Conservation (phyloP, 345 rosid genomes). For the Syzygium aromaticum region DNA sequence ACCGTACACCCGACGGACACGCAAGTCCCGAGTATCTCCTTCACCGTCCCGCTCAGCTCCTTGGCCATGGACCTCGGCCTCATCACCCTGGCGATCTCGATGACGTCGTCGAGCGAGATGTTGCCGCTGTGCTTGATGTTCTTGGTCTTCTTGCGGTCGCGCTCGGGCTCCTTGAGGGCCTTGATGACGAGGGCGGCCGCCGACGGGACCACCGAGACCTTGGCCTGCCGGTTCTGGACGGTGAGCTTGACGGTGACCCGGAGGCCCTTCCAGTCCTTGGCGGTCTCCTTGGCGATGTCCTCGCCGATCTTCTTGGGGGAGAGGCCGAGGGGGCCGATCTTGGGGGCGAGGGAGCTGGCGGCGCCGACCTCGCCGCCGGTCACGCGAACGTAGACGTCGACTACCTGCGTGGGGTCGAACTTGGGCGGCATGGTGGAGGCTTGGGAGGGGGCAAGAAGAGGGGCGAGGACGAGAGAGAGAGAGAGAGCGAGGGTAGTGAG, state of each 20-base stretch:
- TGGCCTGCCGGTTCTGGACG: slow-evolving; percentile 22
- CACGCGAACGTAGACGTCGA: slow-evolving; percentile 16
- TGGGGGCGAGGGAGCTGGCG: slow-evolving; percentile 17
- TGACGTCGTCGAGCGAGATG: slow-evolving; percentile 18
- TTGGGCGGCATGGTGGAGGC: slow-evolving; percentile 10
- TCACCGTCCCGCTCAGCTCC: slow-evolving; percentile 14
- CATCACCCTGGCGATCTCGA: slow-evolving; percentile 21
- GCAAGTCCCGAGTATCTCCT: slow-evolving; percentile 19
- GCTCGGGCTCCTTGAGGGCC: slow-evolving; percentile 21
- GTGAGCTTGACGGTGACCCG: slow-evolving; percentile 22
- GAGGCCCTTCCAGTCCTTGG: slow-evolving; percentile 26
- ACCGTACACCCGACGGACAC: slow-evolving; percentile 20
- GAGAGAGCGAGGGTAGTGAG: not conserved
- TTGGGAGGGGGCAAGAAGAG: not conserved
- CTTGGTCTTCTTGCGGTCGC: slow-evolving; percentile 18
- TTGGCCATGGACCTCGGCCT: slow-evolving; percentile 16
- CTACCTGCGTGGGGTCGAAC: slow-evolving; percentile 14
- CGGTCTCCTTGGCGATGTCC: slow-evolving; percentile 23
- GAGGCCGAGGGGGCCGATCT: slow-evolving; percentile 16
- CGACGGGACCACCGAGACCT: slow-evolving; percentile 18
- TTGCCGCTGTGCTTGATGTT: slow-evolving; percentile 20
- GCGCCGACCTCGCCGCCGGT: slow-evolving; percentile 23
- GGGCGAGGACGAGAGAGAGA: not conserved
- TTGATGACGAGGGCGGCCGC: slow-evolving; percentile 19
- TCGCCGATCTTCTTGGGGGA: slow-evolving; percentile 18